Evolutionary conservation across 352 stramenopile species (phyloP).

Genomic region (Phytophthora sansomeana): DNA sequence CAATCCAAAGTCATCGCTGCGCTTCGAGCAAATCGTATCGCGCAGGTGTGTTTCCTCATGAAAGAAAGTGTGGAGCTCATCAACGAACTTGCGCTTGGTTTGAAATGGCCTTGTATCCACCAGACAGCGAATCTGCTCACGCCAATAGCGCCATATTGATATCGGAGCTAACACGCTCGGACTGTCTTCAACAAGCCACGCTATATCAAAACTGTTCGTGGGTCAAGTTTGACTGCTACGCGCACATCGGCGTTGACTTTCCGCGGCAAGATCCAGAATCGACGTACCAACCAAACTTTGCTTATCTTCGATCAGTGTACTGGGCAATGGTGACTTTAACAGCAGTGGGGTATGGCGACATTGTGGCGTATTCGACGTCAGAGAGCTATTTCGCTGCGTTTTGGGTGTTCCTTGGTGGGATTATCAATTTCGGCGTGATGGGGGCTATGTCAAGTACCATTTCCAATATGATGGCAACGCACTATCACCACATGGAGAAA

Average conservation of each 20-base stretch:
- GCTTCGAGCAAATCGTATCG: constrained; percentile 63
- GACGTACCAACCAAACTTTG: constrained; percentile 55
- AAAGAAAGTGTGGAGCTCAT: constrained; percentile 76
- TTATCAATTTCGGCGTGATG: constrained; percentile 79
- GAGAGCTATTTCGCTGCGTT: constrained; percentile 68
- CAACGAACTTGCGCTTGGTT: constrained; percentile 71
- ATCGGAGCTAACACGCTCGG: constrained; percentile 37
- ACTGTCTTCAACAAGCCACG: constrained; percentile 47
- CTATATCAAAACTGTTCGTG: constrained; percentile 69
- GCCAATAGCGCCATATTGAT: background rate
- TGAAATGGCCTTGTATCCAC: constrained; percentile 46
- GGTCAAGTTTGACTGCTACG: constrained; percentile 67
- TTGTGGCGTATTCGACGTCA: constrained; percentile 43
- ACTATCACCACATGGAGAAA: constrained; percentile 61
- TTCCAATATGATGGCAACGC: constrained; percentile 58
- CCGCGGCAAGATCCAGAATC: constrained; percentile 25
- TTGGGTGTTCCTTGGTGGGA: constrained; percentile 66
- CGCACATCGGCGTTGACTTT: constrained; percentile 52
- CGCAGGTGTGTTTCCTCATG: constrained; percentile 76
- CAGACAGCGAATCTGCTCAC: constrained; percentile 21
- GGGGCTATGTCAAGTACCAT: constrained; percentile 76
- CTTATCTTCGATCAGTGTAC: constrained; percentile 70
- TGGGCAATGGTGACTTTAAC: constrained; percentile 73
- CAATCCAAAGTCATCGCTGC: constrained; percentile 65
- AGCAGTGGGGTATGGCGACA: constrained; percentile 60